Base-by-base conservation (phyloP, 2,329 filamentous ascomycete species). In the Elsinoe ampelina region DNA sequence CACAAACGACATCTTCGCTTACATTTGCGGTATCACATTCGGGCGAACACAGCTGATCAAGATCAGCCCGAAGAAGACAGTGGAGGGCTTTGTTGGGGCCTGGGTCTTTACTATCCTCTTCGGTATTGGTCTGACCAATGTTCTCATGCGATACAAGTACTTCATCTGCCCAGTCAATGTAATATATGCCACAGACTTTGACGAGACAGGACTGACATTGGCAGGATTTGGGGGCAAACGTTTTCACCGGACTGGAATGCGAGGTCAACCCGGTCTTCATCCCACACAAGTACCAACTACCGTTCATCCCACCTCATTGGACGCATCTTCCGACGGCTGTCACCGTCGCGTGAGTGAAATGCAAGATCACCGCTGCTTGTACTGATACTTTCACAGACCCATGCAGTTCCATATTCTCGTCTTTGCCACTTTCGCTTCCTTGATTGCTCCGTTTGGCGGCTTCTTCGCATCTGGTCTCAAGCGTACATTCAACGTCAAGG, bases 401-500 rank as follows among this genome's bases (percentile, higher is more conserved):
- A 90, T 98, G 73, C 92, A 97, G 71, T 85, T 96, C 68, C 93
- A 98, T 73, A 87, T 95, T 63, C 79, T 97, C 56, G 80, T 89
- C 54, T 85, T 97, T 66, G 89, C 89, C 13, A 90, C 90, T 0
- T 98, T 98, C 67, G 93, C 93, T 47, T 97, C 92, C 3, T 80
- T 98, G 36, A 95, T 98, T 65, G 93, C 93, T 7, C 93, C 93
- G 2, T 98, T 98, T 67, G 93, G 93, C 57, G 93, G 93, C 30
- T 98, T 98, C 80, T 98, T 98, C 70, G 93, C 93, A 3, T 96
- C 91, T 2, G 93, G 93, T 0, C 80, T 98, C 58, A 98, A 98
- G 81, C 88, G 93, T 30, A 96, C 92, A 3, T 98, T 98, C 77
- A 97, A 98, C 77, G 95, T 98, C 79, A 98, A 98, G 79, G 93